Evolutionary conservation across 2,329 filamentous ascomycete genomes (phyloP), one percentile per base, ranked within the genome.

Genomic region (Ophiostoma novo-ulmi): DNA sequence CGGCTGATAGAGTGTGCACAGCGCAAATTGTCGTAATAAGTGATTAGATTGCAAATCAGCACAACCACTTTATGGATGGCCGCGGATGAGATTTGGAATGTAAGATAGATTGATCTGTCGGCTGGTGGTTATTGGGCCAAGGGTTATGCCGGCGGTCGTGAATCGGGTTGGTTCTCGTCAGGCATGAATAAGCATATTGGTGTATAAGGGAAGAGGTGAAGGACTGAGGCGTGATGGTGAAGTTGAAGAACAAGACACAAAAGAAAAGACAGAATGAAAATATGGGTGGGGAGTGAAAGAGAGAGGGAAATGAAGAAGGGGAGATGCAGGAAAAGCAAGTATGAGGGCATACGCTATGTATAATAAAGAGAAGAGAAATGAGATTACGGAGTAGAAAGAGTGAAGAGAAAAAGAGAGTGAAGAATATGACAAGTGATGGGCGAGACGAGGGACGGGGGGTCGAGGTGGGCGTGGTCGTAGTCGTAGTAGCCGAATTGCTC

Each of bases 301-400:
- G 44, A 44, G 58, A 71, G 39, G 35, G 39, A 69, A 70, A 64
- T 38, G 52, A 55, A 67, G 67, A 69, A 67, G 31, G 44, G 41
- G 39, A 66, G 58, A 48, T 52, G 67, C n/a, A 35, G 35, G 65
- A 44, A 55, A 35, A 36, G 6, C 36, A 41, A 31, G 67, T 22
- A 67, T 36, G 55, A 22, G 69, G 61, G 38, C 58, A 26, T 61
- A 69, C 69, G 65, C 44, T 70, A 72, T 70, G 66, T 70, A 69
- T 66, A 71, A 58, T 38, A 64, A 67, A 39, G 44, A 44, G 52
- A 64, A 44, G 65, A 67, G 22, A 69, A 20, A 20, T 20, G 44
- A 48, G 44, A 48, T 48, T 48, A 20, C 44, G 10, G 41, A 44
- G 44, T 48, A 68, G 20, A 35, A 26, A 36, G n/a, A 67, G 26